Conservation (phyloP, 2,329 filamentous ascomycete species). For the Arthrobotrys conoides region DNA sequence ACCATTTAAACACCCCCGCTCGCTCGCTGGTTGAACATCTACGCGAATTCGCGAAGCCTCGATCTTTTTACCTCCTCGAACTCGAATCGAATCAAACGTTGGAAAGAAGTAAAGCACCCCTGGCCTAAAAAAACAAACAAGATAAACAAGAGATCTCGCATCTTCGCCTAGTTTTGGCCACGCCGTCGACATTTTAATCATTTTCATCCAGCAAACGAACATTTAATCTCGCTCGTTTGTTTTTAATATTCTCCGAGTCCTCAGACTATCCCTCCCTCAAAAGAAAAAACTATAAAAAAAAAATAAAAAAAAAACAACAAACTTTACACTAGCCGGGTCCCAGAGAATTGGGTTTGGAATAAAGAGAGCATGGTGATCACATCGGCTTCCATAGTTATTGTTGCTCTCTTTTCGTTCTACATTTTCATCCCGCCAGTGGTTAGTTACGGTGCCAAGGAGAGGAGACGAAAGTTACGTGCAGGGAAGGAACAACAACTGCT, state of each 20-base stretch:
- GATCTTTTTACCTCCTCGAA: not conserved
- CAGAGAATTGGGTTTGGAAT: not conserved
- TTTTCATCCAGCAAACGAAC: not conserved
- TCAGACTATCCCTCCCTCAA: not conserved
- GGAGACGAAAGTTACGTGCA: constrained; percentile 11
- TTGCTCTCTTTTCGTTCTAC: constrained; percentile 58
- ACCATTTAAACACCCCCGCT: not conserved
- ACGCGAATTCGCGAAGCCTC: constrained; percentile 4
- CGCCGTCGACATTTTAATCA: not conserved
- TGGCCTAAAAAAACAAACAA: not conserved
- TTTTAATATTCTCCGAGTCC: constrained; percentile 6
- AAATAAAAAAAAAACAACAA: not conserved
- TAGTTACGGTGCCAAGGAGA: constrained; percentile 35
- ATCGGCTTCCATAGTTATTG: constrained; percentile 45
- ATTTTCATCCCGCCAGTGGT: constrained; percentile 44
- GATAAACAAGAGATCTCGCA: constrained; percentile 3
- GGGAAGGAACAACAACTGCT: constrained; percentile 25
- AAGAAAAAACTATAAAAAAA: no score
- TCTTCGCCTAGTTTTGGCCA: constrained; percentile 9
- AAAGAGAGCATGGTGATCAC: constrained; percentile 49
- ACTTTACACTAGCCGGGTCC: not conserved
- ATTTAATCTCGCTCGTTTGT: constrained; percentile 29
- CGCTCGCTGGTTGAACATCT: constrained; percentile 2
- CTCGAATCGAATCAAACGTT: constrained; percentile 6
- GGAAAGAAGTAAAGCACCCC: not conserved